Conservation (phyloP, 495 filamentous ascomycete genomes). For the Penicillium samsonianum region DNA sequence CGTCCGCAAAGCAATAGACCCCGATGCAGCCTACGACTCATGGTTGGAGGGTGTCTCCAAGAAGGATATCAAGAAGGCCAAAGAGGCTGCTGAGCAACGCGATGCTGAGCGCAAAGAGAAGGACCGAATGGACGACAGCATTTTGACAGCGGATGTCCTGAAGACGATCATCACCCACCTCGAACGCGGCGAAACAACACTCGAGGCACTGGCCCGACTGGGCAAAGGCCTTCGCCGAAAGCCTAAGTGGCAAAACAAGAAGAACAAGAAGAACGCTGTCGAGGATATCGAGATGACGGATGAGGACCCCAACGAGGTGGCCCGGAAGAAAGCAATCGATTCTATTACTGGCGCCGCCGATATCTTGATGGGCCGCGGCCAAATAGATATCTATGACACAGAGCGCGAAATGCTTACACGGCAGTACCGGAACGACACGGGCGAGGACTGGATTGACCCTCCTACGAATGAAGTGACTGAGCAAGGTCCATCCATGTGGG, state of each 20-base stretch:
- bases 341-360: constrained; percentile 87
- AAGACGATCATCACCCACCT: constrained; percentile 68
- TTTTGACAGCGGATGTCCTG: constrained; percentile 74
- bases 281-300: constrained; percentile 68
- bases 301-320: constrained; percentile 70
- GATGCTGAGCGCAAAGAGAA: constrained; percentile 72
- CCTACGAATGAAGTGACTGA: constrained; percentile 29
- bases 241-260: constrained; percentile 61
- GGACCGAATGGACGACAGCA: constrained; percentile 68
- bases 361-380: constrained; percentile 74
- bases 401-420: constrained; percentile 82
- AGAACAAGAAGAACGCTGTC: constrained; percentile 56
- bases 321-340: constrained; percentile 71
- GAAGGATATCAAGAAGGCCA: constrained; percentile 86
- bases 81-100: constrained; percentile 82
- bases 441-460: constrained; percentile 85
- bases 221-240: constrained; percentile 66
- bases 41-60: constrained; percentile 93
- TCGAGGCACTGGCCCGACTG: constrained; percentile 84
- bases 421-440: constrained; percentile 83
- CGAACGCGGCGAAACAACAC: constrained; percentile 80
- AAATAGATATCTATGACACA: constrained; percentile 84
- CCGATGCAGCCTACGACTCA: constrained; percentile 84
- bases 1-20: constrained; percentile 84
- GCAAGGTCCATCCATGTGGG: constrained; percentile 64